A percentile compares a stretch with the other conserved stretches of the same genome.
Evolutionary conservation across 768 basidiomycete species (phyloP).

Genomic region (Roridomyces roridus): DNA sequence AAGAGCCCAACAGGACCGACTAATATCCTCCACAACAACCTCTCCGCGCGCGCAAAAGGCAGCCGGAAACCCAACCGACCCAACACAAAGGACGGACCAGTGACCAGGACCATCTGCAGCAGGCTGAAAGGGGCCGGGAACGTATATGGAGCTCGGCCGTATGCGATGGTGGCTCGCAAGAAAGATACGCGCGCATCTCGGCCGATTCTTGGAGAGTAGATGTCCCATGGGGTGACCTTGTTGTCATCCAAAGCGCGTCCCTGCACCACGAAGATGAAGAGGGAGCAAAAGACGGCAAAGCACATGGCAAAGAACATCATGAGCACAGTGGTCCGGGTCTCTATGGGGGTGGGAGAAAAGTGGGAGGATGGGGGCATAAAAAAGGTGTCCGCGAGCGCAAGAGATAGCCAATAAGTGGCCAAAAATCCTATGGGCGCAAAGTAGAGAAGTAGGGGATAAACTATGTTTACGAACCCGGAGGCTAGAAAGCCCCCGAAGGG

Average conservation of each 20-base stretch:
- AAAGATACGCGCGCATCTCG: slow-evolving; percentile 49
- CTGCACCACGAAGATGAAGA: slow-evolving; percentile 40
- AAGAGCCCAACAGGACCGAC: slow-evolving; percentile 47
- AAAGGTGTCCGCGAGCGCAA: slow-evolving; percentile 51
- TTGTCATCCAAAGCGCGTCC: slow-evolving; percentile 6
- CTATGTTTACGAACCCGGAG: slow-evolving; percentile 41
- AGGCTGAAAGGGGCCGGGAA: slow-evolving; percentile 64
- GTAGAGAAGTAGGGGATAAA: slow-evolving; percentile 48
- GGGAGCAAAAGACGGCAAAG: slow-evolving; percentile 40
- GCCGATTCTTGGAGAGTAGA: slow-evolving; percentile 51
- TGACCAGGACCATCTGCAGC: slow-evolving; percentile 35
- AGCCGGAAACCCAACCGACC: slow-evolving; percentile 26
- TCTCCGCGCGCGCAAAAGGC: slow-evolving; percentile 30
- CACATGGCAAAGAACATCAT: slow-evolving; percentile 39
- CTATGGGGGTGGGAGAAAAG: slow-evolving; percentile 47
- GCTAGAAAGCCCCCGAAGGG: slow-evolving; percentile 52
- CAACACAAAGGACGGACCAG: slow-evolving; percentile 24
- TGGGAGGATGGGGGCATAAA: slow-evolving; percentile 15
- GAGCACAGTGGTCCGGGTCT: slow-evolving; percentile 52
- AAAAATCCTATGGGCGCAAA: slow-evolving; percentile 57
- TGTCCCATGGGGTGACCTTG: slow-evolving; percentile 48
- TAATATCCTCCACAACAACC: slow-evolving; percentile 46
- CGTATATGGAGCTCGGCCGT: slow-evolving; percentile 34
- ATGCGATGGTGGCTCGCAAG: slow-evolving; percentile 43
- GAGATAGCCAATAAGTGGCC: slow-evolving; percentile 50